phyloP scores from a whole-genome alignment of 768 basidiomycete genomes.

The Suillus weaverae region DNA sequence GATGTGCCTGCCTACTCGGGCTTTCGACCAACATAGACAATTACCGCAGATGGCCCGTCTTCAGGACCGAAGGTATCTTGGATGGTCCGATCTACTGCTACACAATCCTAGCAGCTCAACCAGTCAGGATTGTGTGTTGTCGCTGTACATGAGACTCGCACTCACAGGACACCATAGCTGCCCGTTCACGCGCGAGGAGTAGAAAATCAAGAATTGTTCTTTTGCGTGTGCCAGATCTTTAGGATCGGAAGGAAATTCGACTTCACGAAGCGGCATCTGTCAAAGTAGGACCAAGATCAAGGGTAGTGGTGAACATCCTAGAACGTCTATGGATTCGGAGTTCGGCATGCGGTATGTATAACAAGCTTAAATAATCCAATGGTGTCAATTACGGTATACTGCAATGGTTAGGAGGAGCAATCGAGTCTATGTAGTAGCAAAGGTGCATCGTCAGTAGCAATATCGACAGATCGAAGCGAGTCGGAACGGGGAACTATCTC shows the following conservation, averaged over 20 bases:
- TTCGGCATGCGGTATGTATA: neutral
- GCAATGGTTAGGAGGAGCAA: neutral
- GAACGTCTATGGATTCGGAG: neutral
- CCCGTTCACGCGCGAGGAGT: slow-evolving; percentile 63
- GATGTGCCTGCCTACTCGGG: slow-evolving; percentile 48
- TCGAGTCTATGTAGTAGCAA: neutral
- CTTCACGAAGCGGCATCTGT: slow-evolving; percentile 55
- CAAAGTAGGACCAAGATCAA: neutral
- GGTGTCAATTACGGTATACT: slow-evolving; percentile 2
- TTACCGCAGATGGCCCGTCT: slow-evolving; percentile 50
- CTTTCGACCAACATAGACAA: slow-evolving; percentile 70
- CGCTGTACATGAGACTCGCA: slow-evolving; percentile 10
- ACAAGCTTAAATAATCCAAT: slow-evolving; percentile 7
- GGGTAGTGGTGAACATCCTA: neutral
- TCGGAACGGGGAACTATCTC: neutral
- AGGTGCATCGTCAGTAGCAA: neutral
- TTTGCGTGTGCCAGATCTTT: slow-evolving; percentile 38
- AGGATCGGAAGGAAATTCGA: slow-evolving; percentile 35
- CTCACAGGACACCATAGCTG: slow-evolving; percentile 70
- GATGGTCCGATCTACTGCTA: slow-evolving; percentile 56
- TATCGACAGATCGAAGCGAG: neutral
- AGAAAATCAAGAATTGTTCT: slow-evolving; percentile 68
- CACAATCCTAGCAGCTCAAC: slow-evolving; percentile 57
- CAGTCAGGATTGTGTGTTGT: neutral
- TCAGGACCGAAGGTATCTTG: slow-evolving; percentile 46